Percentiles rank a stretch among this genome's conserved stretches.
Conservation (phyloP, 805 yeast species). For the Zygosaccharomyces bailii region DNA sequence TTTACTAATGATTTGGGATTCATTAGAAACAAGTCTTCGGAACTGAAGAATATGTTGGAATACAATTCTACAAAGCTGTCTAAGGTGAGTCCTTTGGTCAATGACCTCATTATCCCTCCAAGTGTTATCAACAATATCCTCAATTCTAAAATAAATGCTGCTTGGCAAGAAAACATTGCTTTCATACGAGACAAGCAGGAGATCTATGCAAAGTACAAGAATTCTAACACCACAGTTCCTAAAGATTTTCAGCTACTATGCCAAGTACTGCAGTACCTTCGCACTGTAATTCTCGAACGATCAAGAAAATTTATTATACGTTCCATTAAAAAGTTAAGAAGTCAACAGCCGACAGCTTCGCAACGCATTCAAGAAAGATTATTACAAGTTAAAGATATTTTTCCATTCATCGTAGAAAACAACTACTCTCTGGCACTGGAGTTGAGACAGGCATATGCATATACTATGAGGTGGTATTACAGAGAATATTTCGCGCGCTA, state of each 20-base stretch:
- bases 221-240: constrained; percentile 19
- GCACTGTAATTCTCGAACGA: constrained; percentile 66
- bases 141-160: constrained; percentile 51
- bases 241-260: constrained; percentile 27
- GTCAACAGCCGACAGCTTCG: constrained; percentile 58
- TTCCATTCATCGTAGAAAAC: constrained; percentile 50
- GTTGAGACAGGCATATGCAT: constrained; percentile 72
- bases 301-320: constrained; percentile 64
- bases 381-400: constrained; percentile 59
- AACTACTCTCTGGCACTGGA: constrained; percentile 66
- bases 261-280: constrained; percentile 45
- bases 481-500: constrained; percentile 73
- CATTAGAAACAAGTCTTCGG: constrained; percentile 51
- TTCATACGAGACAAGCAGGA: constrained; percentile 57
- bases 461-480: constrained; percentile 94
- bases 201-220: constrained; percentile 45
- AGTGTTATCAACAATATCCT: constrained; percentile 56
- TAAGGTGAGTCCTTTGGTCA: constrained; percentile 67
- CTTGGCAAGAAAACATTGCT: constrained; percentile 64
- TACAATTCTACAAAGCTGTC: constrained; percentile 47
- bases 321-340: constrained; percentile 64
- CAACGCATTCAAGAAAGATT: constrained; percentile 70
- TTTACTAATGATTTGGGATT: constrained; percentile 60
- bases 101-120: constrained; percentile 75
- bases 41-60: constrained; percentile 46